Evolutionary conservation across 495 filamentous ascomycete species (phyloP), one percentile per base, ranked within the genome.

Genomic region (Corynascus novoguineensis): DNA sequence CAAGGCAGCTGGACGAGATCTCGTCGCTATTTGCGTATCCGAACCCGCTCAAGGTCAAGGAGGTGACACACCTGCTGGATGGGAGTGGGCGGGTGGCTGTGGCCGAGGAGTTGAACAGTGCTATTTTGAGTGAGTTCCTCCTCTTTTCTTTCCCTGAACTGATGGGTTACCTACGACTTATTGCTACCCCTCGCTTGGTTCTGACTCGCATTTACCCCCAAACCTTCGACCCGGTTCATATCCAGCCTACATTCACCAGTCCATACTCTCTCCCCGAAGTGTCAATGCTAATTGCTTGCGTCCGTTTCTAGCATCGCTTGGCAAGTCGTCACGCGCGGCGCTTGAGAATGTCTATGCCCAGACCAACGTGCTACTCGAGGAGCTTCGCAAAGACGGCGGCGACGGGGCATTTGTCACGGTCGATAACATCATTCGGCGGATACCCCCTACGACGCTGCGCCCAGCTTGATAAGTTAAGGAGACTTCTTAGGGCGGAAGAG

Each of bases 51-150:
- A 81, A 84, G 63, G 82, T 85, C 25, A 85, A 86, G 64, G 82
- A 87, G 47, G 78, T 95, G 55, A 83, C 86, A n/a, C 86, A 86
- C 67, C 73, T 96, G 62, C 72, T 97, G 53, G 89, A 96, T 64
- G 79, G 79, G 14, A 79, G 78, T 12, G 89, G 88, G 3, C 76
- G 93, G 52, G 83, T 87, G 31, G 79, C 83, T 46, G 89, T 97
- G 46, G 91, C 91, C 19, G 93, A 99, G 73, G 92, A 95, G 73
- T 73, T 99, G 59, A 97, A 97, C 68, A 88, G 89, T 58, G 93
- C 90, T 35, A 96, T 98, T 60, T 71, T 98, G 50, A 86, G 92
- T 97, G 79, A 64, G 81, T 75, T 8, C 38, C 38, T 19, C 17
- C n/a, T n/a, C n/a, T n/a, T 21, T 21, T 22, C 8, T 41, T 22